Conservation (phyloP, 495 filamentous ascomycete species). For the Aspergillus heteromorphus region DNA sequence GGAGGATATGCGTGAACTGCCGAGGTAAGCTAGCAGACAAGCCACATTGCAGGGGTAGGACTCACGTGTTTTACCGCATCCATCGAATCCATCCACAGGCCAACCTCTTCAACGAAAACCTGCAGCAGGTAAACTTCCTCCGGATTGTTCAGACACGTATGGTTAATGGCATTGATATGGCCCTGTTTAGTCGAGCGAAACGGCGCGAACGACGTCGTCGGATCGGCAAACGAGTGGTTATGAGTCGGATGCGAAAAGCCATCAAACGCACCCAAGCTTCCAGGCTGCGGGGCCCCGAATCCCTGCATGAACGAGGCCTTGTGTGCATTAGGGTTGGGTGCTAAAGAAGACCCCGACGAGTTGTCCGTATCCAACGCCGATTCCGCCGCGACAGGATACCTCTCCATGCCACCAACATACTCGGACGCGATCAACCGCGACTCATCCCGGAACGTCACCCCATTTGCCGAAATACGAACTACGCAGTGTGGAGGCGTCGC, state of each 20-base stretch:
- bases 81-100: conserved; percentile 90
- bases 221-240: conserved; percentile 20
- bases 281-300: conserved; percentile 24
- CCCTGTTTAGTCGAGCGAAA: conserved; percentile 25
- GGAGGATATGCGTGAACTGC: conserved; percentile 74
- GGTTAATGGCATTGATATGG: conserved; percentile 20
- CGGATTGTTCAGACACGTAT: conserved; percentile 57
- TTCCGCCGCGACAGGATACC: conserved; percentile 57
- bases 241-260: conserved; percentile 25
- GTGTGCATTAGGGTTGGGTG: neutral
- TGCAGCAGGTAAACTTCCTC: conserved; percentile 85
- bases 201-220: conserved; percentile 15
- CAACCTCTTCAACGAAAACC: conserved; percentile 86
- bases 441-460: conserved; percentile 79
- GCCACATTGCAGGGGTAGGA: neutral
- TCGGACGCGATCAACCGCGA: conserved; percentile 87
- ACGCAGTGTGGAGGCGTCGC: conserved; percentile 60
- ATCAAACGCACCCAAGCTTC: conserved; percentile 18
- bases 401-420: conserved; percentile 75
- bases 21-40: conserved; percentile 9
- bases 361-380: conserved; percentile 21
- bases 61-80: conserved; percentile 77
- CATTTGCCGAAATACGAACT: conserved; percentile 59
- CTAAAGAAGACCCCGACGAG: conserved; percentile 13
- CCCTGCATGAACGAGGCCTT: conserved; percentile 20